phyloP scores from a whole-genome alignment of 768 basidiomycete species.

The Chiua virens region DNA sequence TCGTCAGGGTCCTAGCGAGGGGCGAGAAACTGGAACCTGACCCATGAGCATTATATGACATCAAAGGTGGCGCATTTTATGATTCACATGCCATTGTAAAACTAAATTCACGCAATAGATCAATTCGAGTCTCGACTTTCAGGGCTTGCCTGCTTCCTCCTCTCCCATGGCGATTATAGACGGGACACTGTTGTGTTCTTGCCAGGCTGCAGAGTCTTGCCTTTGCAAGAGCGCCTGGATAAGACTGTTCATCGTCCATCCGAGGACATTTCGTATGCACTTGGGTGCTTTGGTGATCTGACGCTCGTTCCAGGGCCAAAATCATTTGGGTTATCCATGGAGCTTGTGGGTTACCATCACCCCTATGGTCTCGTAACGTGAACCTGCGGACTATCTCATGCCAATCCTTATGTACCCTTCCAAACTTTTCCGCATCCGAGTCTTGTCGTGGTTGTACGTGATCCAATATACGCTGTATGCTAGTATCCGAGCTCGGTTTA shows the following conservation, averaged over 20 bases:
- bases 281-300: constrained; percentile 17
- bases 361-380: constrained; percentile 2
- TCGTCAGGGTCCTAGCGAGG: constrained; percentile 76
- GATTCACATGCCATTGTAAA: neutral
- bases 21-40: constrained; percentile 79
- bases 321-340: constrained; percentile 21
- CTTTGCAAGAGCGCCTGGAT: constrained; percentile 17
- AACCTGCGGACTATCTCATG: constrained; percentile 29
- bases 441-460: constrained; percentile 11
- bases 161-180: constrained; percentile 20
- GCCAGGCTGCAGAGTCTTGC: constrained; percentile 24
- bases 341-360: constrained; percentile 16
- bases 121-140: constrained; percentile 15
- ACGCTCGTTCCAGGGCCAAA: constrained; percentile 17
- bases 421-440: constrained; percentile 6
- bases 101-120: constrained; percentile 8
- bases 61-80: constrained; percentile 11
- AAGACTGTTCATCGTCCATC: constrained; percentile 20
- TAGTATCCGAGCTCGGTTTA: neutral
- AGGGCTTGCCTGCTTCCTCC: constrained; percentile 20
- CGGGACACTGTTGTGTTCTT: constrained; percentile 21
- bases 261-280: constrained; percentile 26
- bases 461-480: constrained; percentile 6
- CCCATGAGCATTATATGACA: constrained; percentile 13
- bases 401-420: constrained; percentile 27